phyloP scores from a whole-genome alignment of 169 alveolate genomes.

The Ophryocystis elektroscirrha region DNA sequence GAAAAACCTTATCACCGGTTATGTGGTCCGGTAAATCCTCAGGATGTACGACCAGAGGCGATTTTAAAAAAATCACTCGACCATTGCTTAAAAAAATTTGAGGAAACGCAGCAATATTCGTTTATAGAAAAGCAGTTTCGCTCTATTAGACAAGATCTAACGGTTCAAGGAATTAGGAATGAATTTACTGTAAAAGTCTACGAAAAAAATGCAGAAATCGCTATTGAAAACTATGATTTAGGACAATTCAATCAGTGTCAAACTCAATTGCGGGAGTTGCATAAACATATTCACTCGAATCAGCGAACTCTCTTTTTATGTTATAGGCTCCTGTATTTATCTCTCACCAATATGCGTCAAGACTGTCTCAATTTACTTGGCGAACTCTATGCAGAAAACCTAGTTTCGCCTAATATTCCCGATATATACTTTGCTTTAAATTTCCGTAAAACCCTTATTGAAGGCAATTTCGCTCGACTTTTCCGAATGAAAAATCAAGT shows the following conservation, averaged over 20 bases:
- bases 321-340: too few species aligned
- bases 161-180: conserved; percentile 41
- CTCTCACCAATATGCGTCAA: too few species aligned
- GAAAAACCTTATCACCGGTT: conserved; percentile 41
- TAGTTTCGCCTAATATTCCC: too few species aligned
- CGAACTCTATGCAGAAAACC: too few species aligned
- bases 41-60: conserved; percentile 37
- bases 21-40: conserved; percentile 42
- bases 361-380: too few species aligned
- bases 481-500: too few species aligned
- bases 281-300: too few species aligned
- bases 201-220: conserved; percentile 40
- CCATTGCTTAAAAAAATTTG: conserved; percentile 5
- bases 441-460: too few species aligned
- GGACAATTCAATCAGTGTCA: conserved; percentile 45
- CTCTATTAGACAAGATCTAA: conserved; percentile 40
- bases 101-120: conserved; percentile 6
- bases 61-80: conserved; percentile 28
- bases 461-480: too few species aligned
- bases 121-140: conserved; percentile 18
- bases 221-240: conserved; percentile 38
- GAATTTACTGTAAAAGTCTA: conserved; percentile 36
- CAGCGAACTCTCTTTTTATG: too few species aligned
- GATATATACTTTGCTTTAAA: too few species aligned
- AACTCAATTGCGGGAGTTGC: too few species aligned